These are phyloP conservation scores for Trametes sanguinea DNA, from an alignment of 768 basidiomycete genomes.

Conservation along the genomic window DNA sequence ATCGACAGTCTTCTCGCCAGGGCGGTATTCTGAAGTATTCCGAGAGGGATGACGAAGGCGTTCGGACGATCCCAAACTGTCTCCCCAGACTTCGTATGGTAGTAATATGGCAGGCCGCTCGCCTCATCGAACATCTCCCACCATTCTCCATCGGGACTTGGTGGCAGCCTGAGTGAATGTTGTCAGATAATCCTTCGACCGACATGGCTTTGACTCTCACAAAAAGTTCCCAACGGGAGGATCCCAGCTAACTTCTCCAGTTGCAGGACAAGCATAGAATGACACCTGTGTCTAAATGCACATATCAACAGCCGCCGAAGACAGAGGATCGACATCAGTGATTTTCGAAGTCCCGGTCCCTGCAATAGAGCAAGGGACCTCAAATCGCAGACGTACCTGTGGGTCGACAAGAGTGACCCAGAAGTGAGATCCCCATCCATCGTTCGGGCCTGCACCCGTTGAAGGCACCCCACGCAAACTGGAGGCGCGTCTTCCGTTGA, in stretches of 20 bases:
- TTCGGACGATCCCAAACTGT: constrained; percentile 92
- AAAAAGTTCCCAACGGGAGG: constrained; percentile 88
- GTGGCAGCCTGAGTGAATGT: constrained; percentile 61
- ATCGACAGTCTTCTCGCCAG: constrained; percentile 67
- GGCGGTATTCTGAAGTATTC: constrained; percentile 82
- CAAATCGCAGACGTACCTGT: constrained; percentile 53
- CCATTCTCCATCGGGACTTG: constrained; percentile 87
- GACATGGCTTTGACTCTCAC: constrained; percentile 43
- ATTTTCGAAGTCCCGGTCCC: neutral
- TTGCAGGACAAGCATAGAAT: constrained; percentile 92
- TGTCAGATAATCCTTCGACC: neutral
- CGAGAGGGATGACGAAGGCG: constrained; percentile 89
- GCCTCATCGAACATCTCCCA: constrained; percentile 91
- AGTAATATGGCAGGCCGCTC: constrained; percentile 87
- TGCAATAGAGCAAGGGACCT: constrained; percentile 46
- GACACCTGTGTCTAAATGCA: constrained; percentile 46
- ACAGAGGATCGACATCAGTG: neutral
- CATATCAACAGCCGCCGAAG: constrained; percentile 4
- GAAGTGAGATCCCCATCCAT: constrained; percentile 84
- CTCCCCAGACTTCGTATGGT: constrained; percentile 88
- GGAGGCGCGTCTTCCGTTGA: constrained; percentile 31
- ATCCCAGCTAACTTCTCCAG: constrained; percentile 92
- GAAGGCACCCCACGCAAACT: constrained; percentile 16
- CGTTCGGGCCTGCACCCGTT: constrained; percentile 13
- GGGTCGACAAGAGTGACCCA: constrained; percentile 96